Conservation (phyloP, 352 stramenopile genomes). For the Pythium plurisporium region DNA sequence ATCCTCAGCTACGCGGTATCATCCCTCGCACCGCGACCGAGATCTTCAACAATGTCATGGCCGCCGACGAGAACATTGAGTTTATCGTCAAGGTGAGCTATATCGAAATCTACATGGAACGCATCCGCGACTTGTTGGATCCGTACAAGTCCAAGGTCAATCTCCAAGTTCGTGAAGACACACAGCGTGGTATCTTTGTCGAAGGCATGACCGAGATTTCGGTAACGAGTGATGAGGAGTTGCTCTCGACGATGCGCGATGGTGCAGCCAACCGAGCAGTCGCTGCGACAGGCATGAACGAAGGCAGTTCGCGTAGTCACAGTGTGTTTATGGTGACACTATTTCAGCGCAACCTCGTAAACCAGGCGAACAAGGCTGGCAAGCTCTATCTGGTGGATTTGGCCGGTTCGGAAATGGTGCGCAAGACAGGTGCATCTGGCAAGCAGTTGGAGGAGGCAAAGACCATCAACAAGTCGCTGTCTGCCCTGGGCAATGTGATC, state of each 20-base stretch:
- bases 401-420: conserved; percentile 92
- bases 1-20: conserved; percentile 80
- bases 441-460: conserved; percentile 93
- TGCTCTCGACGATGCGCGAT: conserved; percentile 79
- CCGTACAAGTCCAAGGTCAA: conserved; percentile 90
- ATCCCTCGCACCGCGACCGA: conserved; percentile 86
- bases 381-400: conserved; percentile 94
- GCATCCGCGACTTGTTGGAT: conserved; percentile 91
- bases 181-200: conserved; percentile 89
- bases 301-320: conserved; percentile 88
- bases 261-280: conserved; percentile 82
- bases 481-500: conserved; percentile 92
- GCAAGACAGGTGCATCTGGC: conserved; percentile 88
- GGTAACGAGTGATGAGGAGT: conserved; percentile 88
- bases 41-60: conserved; percentile 86
- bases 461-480: conserved; percentile 96
- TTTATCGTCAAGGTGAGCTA: conserved; percentile 93
- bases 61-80: conserved; percentile 88
- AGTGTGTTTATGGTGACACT: conserved; percentile 92
- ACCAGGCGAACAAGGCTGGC: conserved; percentile 81
- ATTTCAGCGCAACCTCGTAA: conserved; percentile 82
- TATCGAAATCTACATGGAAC: conserved; percentile 97
- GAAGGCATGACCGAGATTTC: conserved; percentile 92
- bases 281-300: conserved; percentile 93
- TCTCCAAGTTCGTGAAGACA: conserved; percentile 87